Percentiles rank a stretch among this genome's conserved stretches.
These are phyloP conservation scores for Suhomyces ambrosiae DNA, from an alignment of 1,139 yeast genomes.

Conservation along the genomic window DNA sequence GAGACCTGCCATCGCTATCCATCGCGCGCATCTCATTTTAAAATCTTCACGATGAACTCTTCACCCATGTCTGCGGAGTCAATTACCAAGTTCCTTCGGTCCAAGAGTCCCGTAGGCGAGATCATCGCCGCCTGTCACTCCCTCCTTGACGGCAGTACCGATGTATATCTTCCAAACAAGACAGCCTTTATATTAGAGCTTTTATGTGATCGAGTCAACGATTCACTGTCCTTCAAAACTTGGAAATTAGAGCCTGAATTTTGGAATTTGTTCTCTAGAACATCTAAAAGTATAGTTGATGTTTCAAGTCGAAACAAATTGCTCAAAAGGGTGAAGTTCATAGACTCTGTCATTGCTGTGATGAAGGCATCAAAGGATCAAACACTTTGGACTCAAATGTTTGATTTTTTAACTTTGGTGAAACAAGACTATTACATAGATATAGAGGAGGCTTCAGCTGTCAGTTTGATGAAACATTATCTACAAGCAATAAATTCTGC, in stretches of 20 bases:
- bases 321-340: conserved; percentile 34
- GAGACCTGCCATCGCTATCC: background rate
- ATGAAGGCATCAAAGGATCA: conserved; percentile 18
- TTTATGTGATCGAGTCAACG: conserved; percentile 65
- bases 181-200: conserved; percentile 65
- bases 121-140: conserved; percentile 45
- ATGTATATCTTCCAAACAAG: conserved; percentile 62
- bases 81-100: conserved; percentile 64
- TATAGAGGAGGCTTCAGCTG: conserved; percentile 34
- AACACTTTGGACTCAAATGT: conserved; percentile 14
- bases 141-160: conserved; percentile 35
- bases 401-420: conserved; percentile 22
- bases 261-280: conserved; percentile 50
- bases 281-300: conserved; percentile 39
- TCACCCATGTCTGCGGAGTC: conserved; percentile 50
- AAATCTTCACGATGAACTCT: conserved; percentile 1
- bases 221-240: conserved; percentile 33
- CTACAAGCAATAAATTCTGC: conserved; percentile 1
- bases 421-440: conserved; percentile 30
- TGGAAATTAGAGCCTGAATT: conserved; percentile 45
- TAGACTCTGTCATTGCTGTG: conserved; percentile 28
- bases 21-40: conserved; percentile 5
- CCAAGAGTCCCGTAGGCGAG: conserved; percentile 49
- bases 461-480: conserved; percentile 24
- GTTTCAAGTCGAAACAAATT: conserved; percentile 28